Conservation (phyloP, 2,329 filamentous ascomycete genomes). For the Fusarium sp. region DNA sequence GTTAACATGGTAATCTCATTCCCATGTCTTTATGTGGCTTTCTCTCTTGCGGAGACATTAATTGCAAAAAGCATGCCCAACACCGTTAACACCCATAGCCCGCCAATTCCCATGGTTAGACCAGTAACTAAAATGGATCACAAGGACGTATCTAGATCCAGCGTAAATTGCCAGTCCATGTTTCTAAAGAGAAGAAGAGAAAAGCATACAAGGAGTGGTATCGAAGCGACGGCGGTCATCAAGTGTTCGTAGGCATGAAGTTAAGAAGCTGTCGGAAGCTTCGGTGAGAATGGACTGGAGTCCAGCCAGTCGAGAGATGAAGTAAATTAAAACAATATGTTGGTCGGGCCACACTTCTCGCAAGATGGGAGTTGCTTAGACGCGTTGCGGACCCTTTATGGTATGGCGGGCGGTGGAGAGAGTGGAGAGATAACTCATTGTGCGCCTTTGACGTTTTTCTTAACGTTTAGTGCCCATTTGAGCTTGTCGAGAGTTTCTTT, state of each 20-base stretch:
- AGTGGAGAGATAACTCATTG: constrained; percentile 50
- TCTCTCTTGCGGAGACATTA: constrained; percentile 12
- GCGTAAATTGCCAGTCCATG: constrained; percentile 41
- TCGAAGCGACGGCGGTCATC: constrained; percentile 37
- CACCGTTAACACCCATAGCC: constrained; percentile 40
- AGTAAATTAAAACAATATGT: neutral
- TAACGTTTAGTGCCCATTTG: constrained; percentile 77
- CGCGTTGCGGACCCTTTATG: neutral
- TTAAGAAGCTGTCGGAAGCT: constrained; percentile 18
- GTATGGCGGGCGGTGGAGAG: neutral
- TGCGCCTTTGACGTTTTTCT: constrained; percentile 68
- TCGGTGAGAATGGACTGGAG: constrained; percentile 10
- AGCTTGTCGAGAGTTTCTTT: constrained; percentile 73
- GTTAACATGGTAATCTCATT: constrained; percentile 1
- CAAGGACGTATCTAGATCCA: constrained; percentile 38
- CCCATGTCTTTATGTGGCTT: constrained; percentile 16
- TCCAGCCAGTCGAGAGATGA: constrained; percentile 10
- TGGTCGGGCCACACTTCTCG: neutral
- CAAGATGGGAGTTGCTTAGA: neutral
- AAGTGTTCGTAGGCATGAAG: constrained; percentile 35
- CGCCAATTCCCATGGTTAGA: constrained; percentile 19
- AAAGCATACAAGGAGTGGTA: constrained; percentile 43
- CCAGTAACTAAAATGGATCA: constrained; percentile 29
- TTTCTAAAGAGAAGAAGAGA: constrained; percentile 35
- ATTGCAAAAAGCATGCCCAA: constrained; percentile 38